Base-by-base conservation (phyloP, 2,329 filamentous ascomycete species). In the Plenodomus lindquistii region DNA sequence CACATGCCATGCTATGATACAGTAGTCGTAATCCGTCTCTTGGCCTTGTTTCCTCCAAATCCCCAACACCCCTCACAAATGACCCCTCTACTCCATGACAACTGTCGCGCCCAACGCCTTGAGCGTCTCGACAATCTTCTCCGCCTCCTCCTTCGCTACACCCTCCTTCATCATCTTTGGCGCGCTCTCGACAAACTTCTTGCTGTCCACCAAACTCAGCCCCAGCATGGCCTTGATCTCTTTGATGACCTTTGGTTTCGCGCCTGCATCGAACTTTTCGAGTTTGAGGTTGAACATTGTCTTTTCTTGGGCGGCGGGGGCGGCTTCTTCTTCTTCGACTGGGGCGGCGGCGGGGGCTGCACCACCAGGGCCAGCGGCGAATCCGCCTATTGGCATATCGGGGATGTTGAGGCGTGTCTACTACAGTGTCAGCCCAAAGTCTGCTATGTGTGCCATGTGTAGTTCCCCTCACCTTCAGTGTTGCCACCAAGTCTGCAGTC, bases 241-340 rank as follows among this genome's bases (percentile, higher is more conserved):
- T 85, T 99, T 99, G 83, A 99, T 99, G 67, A 99, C 81, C 88
- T 99, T 99, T 67, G 95, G 91, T 82, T 99, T 99, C 59, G 93
- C 80, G 42, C 78, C 82, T 21, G 91, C 82, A 44, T 99, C 95
- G 73, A 97, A 95, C 29, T 87, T 88, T 75, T 89, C 83, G 56
- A 99, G 86, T 81, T 97, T 97, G 60, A 99, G 77, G 74, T 88
- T 96, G 83, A 99, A 99, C 54, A 99, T 84, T 3, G 93, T 97
- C 84, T 97, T 96, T 75, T 94, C 91, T 62, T 91, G 87, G 34
- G 87, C 88, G 2, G 91, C 89, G 29, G 93, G 91, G 1, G 89
- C 89, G 52, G 94, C 92, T 70, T 97, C 91, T 60, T 88, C 89
- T 71, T 94, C 91, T 73, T 92, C 84, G 41, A 71, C 82, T 18